phyloP scores from a whole-genome alignment of 2,329 filamentous ascomycete genomes.

The Epichloe bromicola region DNA sequence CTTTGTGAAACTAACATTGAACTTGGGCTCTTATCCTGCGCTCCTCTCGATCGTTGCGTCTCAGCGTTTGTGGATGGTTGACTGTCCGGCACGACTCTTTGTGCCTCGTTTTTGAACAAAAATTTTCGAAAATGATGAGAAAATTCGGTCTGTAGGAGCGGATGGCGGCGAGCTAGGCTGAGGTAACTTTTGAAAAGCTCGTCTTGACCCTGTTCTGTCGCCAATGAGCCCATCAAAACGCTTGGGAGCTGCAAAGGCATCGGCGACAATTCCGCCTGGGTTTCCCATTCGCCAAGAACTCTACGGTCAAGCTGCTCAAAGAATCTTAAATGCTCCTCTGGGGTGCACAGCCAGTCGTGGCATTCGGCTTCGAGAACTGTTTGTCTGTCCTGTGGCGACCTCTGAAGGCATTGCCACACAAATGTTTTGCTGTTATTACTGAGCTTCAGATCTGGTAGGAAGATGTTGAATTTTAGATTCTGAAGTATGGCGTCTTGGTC shows the following conservation, averaged over 20 bases:
- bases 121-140: background rate
- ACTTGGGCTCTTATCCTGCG: background rate
- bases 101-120: background rate
- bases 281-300: constrained; percentile 15
- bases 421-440: constrained; percentile 18
- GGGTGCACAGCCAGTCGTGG: constrained; percentile 23
- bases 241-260: constrained; percentile 21
- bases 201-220: background rate
- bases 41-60: background rate
- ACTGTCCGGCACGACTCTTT: background rate
- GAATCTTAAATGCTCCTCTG: constrained; percentile 17
- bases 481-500: constrained; percentile 14
- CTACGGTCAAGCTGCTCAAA: constrained; percentile 20
- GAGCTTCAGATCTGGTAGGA: constrained; percentile 6
- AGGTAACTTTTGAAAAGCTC: background rate
- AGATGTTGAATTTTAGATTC: constrained; percentile 9
- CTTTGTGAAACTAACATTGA: background rate
- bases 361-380: constrained; percentile 15
- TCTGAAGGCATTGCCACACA: constrained; percentile 19
- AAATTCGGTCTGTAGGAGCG: constrained; percentile 2
- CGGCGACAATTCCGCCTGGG: constrained; percentile 16
- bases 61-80: background rate
- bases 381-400: constrained; percentile 14
- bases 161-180: background rate
- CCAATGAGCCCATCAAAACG: constrained; percentile 6